Percentiles rank a stretch among this genome's conserved stretches.
Evolutionary conservation across 176 grass and related monocot species (phyloP).

Genomic region (Coix lacrymajobi): DNA sequence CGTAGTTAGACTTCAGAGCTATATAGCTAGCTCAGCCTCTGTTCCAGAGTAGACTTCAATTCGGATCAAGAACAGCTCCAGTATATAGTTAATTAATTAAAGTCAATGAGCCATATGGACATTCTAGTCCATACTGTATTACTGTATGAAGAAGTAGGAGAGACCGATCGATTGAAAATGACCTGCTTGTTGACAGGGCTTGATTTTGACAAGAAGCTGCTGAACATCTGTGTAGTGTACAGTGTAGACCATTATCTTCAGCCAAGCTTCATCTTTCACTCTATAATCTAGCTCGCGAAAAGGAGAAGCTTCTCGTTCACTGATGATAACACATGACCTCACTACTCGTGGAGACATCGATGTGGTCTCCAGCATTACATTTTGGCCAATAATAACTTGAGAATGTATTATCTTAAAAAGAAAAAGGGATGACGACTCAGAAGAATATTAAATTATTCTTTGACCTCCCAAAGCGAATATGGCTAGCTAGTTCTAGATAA

Average conservation of each 20-base stretch:
- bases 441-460: background rate
- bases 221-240: background rate
- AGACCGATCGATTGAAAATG: background rate
- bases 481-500: background rate
- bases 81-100: background rate
- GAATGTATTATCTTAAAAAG: no score
- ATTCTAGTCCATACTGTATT: background rate
- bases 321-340: no score
- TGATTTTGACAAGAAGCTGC: background rate
- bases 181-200: background rate
- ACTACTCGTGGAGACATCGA: no score
- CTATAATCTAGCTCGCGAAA: background rate
- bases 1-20: conserved; percentile 18
- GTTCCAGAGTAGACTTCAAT: conserved; percentile 6
- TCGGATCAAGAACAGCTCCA: background rate
- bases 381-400: no score
- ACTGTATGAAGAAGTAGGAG: background rate
- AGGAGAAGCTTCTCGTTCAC: background rate
- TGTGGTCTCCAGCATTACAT: no score
- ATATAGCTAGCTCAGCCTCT: background rate
- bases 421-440: no score
- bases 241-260: background rate
- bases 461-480: background rate
- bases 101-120: background rate
- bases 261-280: background rate